Evolutionary conservation across 805 yeast species (phyloP), one percentile per base, ranked within the genome.

Genomic region (Candida quercuum): DNA sequence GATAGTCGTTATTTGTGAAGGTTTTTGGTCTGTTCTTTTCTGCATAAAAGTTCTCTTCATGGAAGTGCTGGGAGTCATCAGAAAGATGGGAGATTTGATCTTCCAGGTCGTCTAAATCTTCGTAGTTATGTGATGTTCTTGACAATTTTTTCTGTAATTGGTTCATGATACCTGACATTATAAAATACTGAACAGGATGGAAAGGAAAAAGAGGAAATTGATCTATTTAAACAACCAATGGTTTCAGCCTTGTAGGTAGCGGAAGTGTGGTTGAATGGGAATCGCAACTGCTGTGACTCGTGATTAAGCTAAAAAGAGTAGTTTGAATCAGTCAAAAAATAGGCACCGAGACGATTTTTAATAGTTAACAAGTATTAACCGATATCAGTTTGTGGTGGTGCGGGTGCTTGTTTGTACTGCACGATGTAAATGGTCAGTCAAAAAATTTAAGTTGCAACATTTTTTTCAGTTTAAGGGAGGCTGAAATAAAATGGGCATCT

Each of bases 81-180:
- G 45, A 41, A 5, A 44, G 30, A 19, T 44, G 45, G 15, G 47
- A 44, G 13, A 44, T 34, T 28, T 44, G 47, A 25, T 38, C 36
- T 31, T 44, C 47, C 3, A 43, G 9, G 27, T 43, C 47, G 17
- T 34, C 17, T 7, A 8, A 22, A 12, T 12, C n/a, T 9, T 12
- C 6, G n/a, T 13, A 6, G 6, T 7, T 15, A 12, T 11, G 24
- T 9, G 24, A 22, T 9, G 11, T 22, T 22, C n/a, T n/a, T n/a
- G n/a, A n/a, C n/a, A n/a, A n/a, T n/a, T 22, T 22, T 11, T 22
- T 22, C 11, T 22, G 24, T 22, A 22, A 11, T 22, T 22, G 24
- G 11, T 8, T 22, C 24, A 22, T 22, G 8, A 11, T 22, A 11
- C 24, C 24, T 22, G 24, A 22, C 24, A 22, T 22, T 22, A 11